Percentiles rank a stretch among this genome's conserved stretches.
Conservation (phyloP, 352 stramenopile genomes). For the Phytophthora pini region DNA sequence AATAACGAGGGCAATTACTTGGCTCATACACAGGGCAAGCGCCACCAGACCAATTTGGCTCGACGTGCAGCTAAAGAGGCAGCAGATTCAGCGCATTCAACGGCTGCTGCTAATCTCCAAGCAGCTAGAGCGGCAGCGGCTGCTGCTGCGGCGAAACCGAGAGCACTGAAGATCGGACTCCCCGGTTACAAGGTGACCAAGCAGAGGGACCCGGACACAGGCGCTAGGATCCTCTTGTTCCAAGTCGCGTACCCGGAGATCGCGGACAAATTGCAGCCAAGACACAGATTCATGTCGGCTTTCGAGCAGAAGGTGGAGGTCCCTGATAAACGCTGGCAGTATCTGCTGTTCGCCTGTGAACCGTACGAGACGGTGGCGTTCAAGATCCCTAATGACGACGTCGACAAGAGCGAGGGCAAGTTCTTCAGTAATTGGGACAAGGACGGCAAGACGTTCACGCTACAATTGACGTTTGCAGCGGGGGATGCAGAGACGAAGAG, state of each 20-base stretch:
- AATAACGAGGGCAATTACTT: conserved; percentile 99
- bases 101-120: conserved; percentile 43
- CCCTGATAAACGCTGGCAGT: conserved; percentile 95
- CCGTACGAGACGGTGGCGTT: conserved; percentile 99
- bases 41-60: conserved; percentile 97
- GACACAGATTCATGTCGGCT: conserved; percentile 99
- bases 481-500: conserved; percentile 36
- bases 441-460: conserved; percentile 95
- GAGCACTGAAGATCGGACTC: conserved; percentile 95
- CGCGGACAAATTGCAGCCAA: conserved; percentile 92
- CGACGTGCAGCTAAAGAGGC: conserved; percentile 90
- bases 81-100: conserved; percentile 58
- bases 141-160: conserved; percentile 43
- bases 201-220: conserved; percentile 85
- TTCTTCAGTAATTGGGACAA: conserved; percentile 99
- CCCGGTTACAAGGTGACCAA: conserved; percentile 99
- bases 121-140: conserved; percentile 53
- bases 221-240: conserved; percentile 91
- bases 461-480: conserved; percentile 81
- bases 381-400: conserved; percentile 97
- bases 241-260: conserved; percentile 98
- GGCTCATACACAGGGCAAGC: conserved; percentile 99
- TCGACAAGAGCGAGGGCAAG: conserved; percentile 95
- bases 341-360: conserved; percentile 98
- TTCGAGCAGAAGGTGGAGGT: conserved; percentile 99